Conservation (phyloP, 2,329 filamentous ascomycete genomes). For the Alternaria triticina region DNA sequence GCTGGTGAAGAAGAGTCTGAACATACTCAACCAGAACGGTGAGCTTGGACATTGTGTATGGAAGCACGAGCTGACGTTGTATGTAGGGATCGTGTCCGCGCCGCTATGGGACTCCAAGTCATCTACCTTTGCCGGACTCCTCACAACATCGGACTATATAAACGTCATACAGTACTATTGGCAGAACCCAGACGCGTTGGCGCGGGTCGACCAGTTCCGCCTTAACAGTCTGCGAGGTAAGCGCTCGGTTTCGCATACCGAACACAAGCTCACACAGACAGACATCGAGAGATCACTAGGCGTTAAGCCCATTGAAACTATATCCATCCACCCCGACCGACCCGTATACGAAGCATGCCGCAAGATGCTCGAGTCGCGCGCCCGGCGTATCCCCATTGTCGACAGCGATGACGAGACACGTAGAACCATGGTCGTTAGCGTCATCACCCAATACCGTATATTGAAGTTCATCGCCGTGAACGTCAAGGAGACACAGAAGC, state of each 20-base stretch:
- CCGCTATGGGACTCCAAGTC: conserved; percentile 95
- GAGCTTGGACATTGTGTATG: conserved; percentile 19
- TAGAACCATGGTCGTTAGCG: conserved; percentile 90
- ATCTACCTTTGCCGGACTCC: conserved; percentile 89
- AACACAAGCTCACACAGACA: conserved; percentile 49
- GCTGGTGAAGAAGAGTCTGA: conserved; percentile 95
- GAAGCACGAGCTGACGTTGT: conserved; percentile 17
- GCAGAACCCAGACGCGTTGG: conserved; percentile 89
- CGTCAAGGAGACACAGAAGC: conserved; percentile 81
- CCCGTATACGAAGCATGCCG: conserved; percentile 95
- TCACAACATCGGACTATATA: conserved; percentile 97
- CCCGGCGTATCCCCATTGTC: conserved; percentile 90
- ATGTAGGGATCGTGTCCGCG: conserved; percentile 89
- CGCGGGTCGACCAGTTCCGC: conserved; percentile 90
- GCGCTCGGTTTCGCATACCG: conserved; percentile 24
- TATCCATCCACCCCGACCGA: conserved; percentile 90
- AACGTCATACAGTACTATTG: conserved; percentile 99
- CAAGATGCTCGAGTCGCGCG: conserved; percentile 91
- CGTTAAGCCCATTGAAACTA: conserved; percentile 87
- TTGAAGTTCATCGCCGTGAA: conserved; percentile 99
- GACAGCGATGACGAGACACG: conserved; percentile 94
- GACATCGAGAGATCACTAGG: conserved; percentile 96
- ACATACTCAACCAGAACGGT: conserved; percentile 97
- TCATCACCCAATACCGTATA: conserved; percentile 97
- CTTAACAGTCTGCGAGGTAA: conserved; percentile 88